Evolutionary conservation across 2,329 filamentous ascomycete genomes (phyloP).

Genomic region (Penicillium sumatraense): DNA sequence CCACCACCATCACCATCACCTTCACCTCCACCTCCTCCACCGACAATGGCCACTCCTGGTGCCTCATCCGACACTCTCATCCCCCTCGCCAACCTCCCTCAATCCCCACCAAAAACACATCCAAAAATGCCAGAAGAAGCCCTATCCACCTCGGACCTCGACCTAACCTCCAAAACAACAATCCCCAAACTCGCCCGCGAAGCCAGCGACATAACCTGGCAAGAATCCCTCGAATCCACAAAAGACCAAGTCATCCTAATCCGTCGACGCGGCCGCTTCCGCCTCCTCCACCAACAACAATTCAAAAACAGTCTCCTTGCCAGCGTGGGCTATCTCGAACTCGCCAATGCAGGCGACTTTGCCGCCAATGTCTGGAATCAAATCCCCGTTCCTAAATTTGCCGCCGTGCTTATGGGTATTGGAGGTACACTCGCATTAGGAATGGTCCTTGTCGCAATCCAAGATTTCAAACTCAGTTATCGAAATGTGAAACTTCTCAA

Average conservation of each 20-base stretch:
- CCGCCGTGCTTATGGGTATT: slow-evolving; percentile 57
- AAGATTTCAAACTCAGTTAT: slow-evolving; percentile 51
- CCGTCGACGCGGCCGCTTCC: slow-evolving; percentile 17
- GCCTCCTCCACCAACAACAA: slow-evolving; percentile 33
- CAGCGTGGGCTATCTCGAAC: slow-evolving; percentile 57
- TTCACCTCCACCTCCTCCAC: no score
- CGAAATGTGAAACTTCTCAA: slow-evolving; percentile 53
- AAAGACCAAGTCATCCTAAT: slow-evolving; percentile 19
- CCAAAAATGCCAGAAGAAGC: background rate
- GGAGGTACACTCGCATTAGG: slow-evolving; percentile 54
- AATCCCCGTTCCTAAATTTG: slow-evolving; percentile 55
- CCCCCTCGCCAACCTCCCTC: slow-evolving; percentile 3
- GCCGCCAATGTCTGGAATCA: slow-evolving; percentile 63
- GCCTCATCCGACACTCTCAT: slow-evolving; percentile 24
- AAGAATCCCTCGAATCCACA: slow-evolving; percentile 17
- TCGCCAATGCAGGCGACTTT: slow-evolving; percentile 62
- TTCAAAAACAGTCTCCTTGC: slow-evolving; percentile 42
- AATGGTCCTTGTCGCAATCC: slow-evolving; percentile 52
- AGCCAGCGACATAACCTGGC: slow-evolving; percentile 26
- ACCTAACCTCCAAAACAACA: slow-evolving; percentile 8
- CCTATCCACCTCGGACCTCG: slow-evolving; percentile 1
- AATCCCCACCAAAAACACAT: background rate
- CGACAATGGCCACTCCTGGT: slow-evolving; percentile 15
- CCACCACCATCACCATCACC: slow-evolving; percentile 6
- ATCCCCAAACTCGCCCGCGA: slow-evolving; percentile 24